phyloP scores from a whole-genome alignment of 2,329 filamentous ascomycete genomes.

The Aspergillus neotritici region DNA sequence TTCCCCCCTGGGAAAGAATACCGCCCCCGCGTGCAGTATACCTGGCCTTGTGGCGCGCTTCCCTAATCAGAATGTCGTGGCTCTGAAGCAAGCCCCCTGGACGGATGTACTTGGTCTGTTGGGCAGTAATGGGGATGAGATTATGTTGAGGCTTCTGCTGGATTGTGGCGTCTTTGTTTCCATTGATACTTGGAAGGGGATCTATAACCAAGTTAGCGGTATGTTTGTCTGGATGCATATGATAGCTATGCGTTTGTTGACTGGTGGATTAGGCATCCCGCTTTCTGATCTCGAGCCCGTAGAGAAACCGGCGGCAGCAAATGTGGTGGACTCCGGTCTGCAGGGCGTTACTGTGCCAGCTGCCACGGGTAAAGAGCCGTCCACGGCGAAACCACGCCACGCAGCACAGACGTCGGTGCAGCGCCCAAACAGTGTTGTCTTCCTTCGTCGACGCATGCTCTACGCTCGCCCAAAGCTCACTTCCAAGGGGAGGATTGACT shows the following conservation, averaged over 20 bases:
- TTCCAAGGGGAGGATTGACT: constrained; percentile 59
- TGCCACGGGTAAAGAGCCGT: not conserved
- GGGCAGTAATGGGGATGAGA: constrained; percentile 66
- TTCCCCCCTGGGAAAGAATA: constrained; percentile 23
- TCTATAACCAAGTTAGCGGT: constrained; percentile 77
- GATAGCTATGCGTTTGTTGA: too few species aligned
- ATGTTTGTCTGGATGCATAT: constrained; percentile 16
- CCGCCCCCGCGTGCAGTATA: constrained; percentile 45
- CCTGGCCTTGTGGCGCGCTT: constrained; percentile 61
- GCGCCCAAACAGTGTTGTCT: constrained; percentile 55
- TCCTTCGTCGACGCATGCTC: constrained; percentile 78
- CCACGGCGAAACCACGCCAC: not conserved
- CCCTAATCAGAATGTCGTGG: constrained; percentile 64
- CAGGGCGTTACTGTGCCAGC: too few species aligned
- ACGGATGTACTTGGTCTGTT: constrained; percentile 66
- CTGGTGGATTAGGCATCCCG: constrained; percentile 21
- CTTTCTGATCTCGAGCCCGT: constrained; percentile 28
- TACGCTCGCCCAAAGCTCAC: constrained; percentile 73
- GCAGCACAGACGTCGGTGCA: constrained; percentile 1
- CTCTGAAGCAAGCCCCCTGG: constrained; percentile 69
- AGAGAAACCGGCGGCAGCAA: constrained; percentile 1
- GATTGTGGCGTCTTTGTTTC: constrained; percentile 70
- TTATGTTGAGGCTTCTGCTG: constrained; percentile 71
- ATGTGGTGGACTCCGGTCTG: too few species aligned
- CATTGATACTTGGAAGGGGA: constrained; percentile 55